phyloP scores from a whole-genome alignment of 805 yeast species.

The Yarrowia sp. region DNA sequence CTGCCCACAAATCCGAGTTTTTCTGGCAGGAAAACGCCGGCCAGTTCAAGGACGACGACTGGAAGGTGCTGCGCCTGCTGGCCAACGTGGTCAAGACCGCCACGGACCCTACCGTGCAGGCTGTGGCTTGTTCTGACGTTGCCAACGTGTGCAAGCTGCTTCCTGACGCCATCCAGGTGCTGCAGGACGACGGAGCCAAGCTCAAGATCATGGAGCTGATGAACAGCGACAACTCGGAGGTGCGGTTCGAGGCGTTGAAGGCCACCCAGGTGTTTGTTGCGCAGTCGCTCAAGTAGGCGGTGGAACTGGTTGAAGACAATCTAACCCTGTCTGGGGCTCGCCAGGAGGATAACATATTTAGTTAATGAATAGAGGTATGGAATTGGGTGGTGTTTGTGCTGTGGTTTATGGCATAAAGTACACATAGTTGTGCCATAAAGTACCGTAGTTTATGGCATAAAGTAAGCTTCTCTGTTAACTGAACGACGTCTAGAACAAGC shows the following conservation, averaged over 20 bases:
- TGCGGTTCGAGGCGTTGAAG: constrained; percentile 90
- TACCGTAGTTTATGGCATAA: too few species aligned
- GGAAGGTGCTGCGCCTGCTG: constrained; percentile 66
- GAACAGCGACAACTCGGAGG: constrained; percentile 76
- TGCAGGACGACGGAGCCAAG: constrained; percentile 63
- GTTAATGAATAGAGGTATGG: constrained; percentile 19
- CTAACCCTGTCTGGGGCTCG: not conserved
- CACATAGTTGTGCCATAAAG: too few species aligned
- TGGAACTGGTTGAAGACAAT: not conserved
- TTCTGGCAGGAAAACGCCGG: constrained; percentile 85
- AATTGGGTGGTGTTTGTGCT: not conserved
- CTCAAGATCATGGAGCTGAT: constrained; percentile 79
- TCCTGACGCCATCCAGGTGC: constrained; percentile 58
- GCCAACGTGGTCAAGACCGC: constrained; percentile 41
- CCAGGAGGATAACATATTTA: not conserved
- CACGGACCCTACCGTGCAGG: constrained; percentile 42
- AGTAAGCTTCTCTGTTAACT: too few species aligned
- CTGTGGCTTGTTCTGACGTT: constrained; percentile 68
- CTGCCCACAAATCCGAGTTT: constrained; percentile 83
- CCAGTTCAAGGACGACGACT: constrained; percentile 73
- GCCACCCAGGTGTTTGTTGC: constrained; percentile 94
- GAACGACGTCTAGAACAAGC: too few species aligned
- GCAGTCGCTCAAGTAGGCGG: constrained; percentile 55
- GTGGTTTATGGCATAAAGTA: too few species aligned
- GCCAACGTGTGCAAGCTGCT: constrained; percentile 57